Percentiles rank a stretch among this genome's conserved stretches.
Evolutionary conservation across 345 rosid species (phyloP).

Genomic region (Ailanthus altissimus): DNA sequence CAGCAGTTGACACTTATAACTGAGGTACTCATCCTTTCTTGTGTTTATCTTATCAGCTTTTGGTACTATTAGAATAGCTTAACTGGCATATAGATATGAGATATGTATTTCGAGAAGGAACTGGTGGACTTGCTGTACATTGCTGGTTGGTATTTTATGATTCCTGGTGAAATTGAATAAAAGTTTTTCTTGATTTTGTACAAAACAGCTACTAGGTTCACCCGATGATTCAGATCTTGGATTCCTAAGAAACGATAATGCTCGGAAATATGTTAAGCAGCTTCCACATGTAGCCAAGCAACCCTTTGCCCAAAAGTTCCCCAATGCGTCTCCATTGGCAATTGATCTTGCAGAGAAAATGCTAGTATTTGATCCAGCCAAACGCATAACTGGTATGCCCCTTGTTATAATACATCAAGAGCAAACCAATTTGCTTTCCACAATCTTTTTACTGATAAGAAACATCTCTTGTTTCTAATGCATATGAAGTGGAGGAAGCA

Average conservation of each 20-base stretch:
- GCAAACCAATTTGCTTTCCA: neutral
- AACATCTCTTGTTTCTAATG: conserved; percentile 4
- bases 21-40: conserved; percentile 50
- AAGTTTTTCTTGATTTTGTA: conserved; percentile 3
- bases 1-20: conserved; percentile 80
- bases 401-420: neutral
- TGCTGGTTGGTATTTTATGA: neutral
- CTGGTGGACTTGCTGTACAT: conserved; percentile 6
- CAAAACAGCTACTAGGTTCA: conserved; percentile 69
- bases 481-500: conserved; percentile 69
- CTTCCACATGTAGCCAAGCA: conserved; percentile 71
- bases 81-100: neutral
- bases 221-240: conserved; percentile 86
- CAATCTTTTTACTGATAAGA: conserved; percentile 12
- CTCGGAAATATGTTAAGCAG: conserved; percentile 73
- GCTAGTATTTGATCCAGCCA: conserved; percentile 82
- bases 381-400: conserved; percentile 72
- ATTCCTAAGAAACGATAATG: conserved; percentile 82
- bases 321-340: conserved; percentile 60
- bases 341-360: conserved; percentile 83
- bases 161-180: neutral
- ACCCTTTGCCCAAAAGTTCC: conserved; percentile 65
- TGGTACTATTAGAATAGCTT: conserved; percentile 1
- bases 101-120: neutral
- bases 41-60: neutral